Base-by-base conservation (phyloP, 2,329 filamentous ascomycete species). In the Stylonectria norvegica region DNA sequence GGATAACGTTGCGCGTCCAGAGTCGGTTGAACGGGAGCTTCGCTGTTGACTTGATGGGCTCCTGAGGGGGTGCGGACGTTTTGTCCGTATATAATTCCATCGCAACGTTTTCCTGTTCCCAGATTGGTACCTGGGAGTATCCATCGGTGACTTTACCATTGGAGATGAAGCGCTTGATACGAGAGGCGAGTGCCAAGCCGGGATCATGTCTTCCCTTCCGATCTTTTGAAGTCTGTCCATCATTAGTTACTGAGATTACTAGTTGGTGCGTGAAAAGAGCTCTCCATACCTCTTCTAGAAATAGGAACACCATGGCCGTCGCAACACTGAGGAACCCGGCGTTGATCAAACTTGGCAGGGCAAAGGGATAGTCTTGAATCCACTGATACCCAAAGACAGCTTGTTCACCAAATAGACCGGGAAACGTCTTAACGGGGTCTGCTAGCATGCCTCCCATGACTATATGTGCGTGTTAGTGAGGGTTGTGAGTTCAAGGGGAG, bases 331-430 rank as follows among this genome's bases (percentile, higher is more conserved):
- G 71, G 41, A 84, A 80, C 0, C 73, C 45, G 2, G 78, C 79
- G 53, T 80, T 86, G 35, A 86, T 66, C 1, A 88, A 61, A 53
- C 85, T 86, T 0, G 85, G 85, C 27, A 88, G 64, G 1, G 81
- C 81, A 62, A 83, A 88, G 0, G 84, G 84, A 62, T 79, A 87
- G 35, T 66, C 63, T 15, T 65, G 68, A 70, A 85, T 78, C 80
- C 84, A 86, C 46, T 71, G 64, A 2, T 81, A 80, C 0, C 79
- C 81, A 33, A 85, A 59, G 0, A 70, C 46, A 1, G 78, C 79
- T 1, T 70, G 73, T 4, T 76, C 71, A 1, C 80, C 82, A 54
- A 89, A 87, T 0, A 85, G 38, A 0, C 63, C 61, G 0, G 84
- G 83, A 55, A 86, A 78, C 8, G 68, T 82, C 5, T 66, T 68